Base-by-base conservation (phyloP, 495 filamentous ascomycete genomes). In the Amphirosellinia nigrospora region DNA sequence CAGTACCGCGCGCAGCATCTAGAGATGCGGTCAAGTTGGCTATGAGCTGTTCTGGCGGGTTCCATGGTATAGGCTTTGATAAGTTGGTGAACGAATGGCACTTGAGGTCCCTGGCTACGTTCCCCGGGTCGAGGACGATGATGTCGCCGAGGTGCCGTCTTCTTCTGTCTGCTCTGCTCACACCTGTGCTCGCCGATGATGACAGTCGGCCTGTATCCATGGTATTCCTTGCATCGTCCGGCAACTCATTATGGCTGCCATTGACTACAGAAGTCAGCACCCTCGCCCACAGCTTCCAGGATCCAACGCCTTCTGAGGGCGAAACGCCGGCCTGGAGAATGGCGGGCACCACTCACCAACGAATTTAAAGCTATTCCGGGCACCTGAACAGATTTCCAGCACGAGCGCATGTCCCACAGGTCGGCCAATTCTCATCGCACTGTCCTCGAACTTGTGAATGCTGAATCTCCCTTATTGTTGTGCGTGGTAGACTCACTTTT, bases 371-470 rank as follows among this genome's bases (percentile, higher is more conserved):
- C 68, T 74, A 10, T 63, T 77, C 32, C 74, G 61, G n/a, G 77
- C 71, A 4, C 69, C 70, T n/a, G 79, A 78, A 32, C 80, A 83
- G 28, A 68, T 70, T 55, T 72, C 78, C 79, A 5, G 80, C 71
- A 43, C 81, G 76, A 30, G 63, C 59, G 66, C 81, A 83, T 60
- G 81, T 79, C 28, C 79, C 79, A 39, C 81, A 82, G 5, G 74
- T 75, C 36, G 81, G 80, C 76, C 76, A 81, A 56, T 77, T 78
- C 70, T 83, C 81, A 69, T 83, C 81, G 61, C 81, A 83, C 78
- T 82, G 52, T 55, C 70, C 32, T 64, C 23, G n/a, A 36, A 16
- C 26, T 43, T 6, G 10, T 52, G 23, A 56, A 68, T 39, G 39
- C 43, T 15, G 1, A 41, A 15, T 32, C 19, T 36, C 15, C 6